These are phyloP conservation scores for Metschnikowia colocasiae DNA, from an alignment of 805 yeast genomes.

Conservation along the genomic window DNA sequence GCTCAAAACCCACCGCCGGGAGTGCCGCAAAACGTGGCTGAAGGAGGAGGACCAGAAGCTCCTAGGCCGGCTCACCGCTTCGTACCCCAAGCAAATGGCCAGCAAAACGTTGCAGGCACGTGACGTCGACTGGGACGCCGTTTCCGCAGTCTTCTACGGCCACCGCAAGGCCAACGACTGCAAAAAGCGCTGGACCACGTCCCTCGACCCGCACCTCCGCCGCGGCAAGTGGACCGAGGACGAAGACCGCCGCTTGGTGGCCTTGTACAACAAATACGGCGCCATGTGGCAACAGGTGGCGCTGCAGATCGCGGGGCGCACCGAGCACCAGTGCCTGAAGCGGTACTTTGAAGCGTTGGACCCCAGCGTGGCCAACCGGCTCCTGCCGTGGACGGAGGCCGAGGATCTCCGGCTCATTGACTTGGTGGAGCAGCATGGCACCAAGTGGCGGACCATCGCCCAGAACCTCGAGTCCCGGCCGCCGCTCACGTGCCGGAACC, in stretches of 20 bases:
- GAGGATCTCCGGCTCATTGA: constrained; percentile 73
- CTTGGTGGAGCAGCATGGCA: constrained; percentile 68
- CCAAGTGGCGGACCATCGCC: constrained; percentile 85
- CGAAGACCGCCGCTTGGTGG: constrained; percentile 66
- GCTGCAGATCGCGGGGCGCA: constrained; percentile 71
- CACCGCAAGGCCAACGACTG: constrained; percentile 73
- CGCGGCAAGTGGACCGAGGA: constrained; percentile 85
- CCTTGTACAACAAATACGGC: constrained; percentile 66
- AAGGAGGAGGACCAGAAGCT: constrained; percentile 65
- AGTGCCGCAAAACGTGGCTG: constrained; percentile 67
- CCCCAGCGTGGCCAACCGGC: constrained; percentile 71
- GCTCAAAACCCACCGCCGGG: constrained; percentile 65
- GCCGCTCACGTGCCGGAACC: constrained; percentile 81
- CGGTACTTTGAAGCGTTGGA: constrained; percentile 84
- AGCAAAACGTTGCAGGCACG: constrained; percentile 31
- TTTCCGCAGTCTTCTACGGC: constrained; percentile 44
- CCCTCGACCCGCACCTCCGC: constrained; percentile 74
- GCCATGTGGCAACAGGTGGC: constrained; percentile 86
- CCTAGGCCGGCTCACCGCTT: constrained; percentile 37
- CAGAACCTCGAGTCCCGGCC: constrained; percentile 73
- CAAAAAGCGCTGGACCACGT: constrained; percentile 81
- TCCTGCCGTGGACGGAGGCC: constrained; percentile 72
- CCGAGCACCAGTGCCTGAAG: constrained; percentile 94
- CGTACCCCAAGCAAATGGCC: constrained; percentile 23
- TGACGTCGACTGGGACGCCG: constrained; percentile 58